Percentiles rank a stretch among this genome's conserved stretches.
Evolutionary conservation across 805 yeast species (phyloP).

Genomic region (Lipomyces chichibuensis): DNA sequence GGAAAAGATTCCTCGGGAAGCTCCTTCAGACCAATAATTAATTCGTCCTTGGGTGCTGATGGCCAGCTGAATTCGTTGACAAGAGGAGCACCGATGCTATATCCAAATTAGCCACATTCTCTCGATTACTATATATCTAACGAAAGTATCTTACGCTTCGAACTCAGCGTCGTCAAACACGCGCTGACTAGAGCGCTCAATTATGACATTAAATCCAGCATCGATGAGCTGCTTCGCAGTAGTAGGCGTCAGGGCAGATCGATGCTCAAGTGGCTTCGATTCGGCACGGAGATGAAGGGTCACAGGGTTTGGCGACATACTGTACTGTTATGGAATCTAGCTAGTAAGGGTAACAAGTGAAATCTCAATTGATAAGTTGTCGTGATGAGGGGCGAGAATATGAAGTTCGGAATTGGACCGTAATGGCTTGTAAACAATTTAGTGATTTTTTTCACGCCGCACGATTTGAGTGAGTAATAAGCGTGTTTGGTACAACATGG

Average conservation of each 20-base stretch:
- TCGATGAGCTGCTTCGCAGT: slow-evolving; percentile 80
- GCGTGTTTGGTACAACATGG: background rate
- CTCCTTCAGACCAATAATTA: slow-evolving; percentile 92
- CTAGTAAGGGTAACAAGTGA: background rate
- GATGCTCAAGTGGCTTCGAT: slow-evolving; percentile 93
- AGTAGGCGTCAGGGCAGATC: slow-evolving; percentile 94
- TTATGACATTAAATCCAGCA: slow-evolving; percentile 86
- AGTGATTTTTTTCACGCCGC: background rate
- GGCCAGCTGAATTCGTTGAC: slow-evolving; percentile 96
- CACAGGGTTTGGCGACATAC: slow-evolving; percentile 45
- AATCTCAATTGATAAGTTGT: background rate
- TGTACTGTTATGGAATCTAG: background rate
- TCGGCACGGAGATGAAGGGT: slow-evolving; percentile 92
- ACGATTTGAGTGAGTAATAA: background rate
- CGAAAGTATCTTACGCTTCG: slow-evolving; percentile 43
- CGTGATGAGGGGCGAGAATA: background rate
- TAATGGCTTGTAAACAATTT: background rate
- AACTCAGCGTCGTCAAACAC: slow-evolving; percentile 79
- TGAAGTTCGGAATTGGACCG: background rate
- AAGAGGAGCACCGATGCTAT: slow-evolving; percentile 77
- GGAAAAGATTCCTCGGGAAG: slow-evolving; percentile 92
- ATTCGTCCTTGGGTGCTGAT: slow-evolving; percentile 84
- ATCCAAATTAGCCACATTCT: background rate
- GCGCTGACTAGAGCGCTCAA: slow-evolving; percentile 85
- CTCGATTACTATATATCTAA: background rate